Conservation (phyloP, 768 basidiomycete species). For the Pisolithus tinctorius region DNA sequence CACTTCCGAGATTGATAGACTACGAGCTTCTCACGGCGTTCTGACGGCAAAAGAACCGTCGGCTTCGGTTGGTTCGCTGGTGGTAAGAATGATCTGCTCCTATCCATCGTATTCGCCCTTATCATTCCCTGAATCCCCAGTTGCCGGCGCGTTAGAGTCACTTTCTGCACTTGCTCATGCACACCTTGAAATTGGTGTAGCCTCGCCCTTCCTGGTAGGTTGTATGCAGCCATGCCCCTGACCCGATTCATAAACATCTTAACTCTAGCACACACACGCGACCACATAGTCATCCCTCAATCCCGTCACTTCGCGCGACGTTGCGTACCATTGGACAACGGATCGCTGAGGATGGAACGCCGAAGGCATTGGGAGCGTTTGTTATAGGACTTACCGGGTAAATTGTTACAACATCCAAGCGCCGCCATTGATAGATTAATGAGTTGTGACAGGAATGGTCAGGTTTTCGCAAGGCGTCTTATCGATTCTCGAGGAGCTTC, state of each 20-base stretch:
- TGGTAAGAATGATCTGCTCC: constrained; percentile 37
- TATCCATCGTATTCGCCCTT: not conserved
- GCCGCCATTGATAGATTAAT: not conserved
- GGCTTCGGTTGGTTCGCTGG: constrained; percentile 94
- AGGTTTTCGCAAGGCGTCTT: constrained; percentile 73
- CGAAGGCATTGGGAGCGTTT: constrained; percentile 63
- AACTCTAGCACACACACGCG: constrained; percentile 58
- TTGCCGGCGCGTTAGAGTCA: constrained; percentile 80
- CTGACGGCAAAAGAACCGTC: constrained; percentile 66
- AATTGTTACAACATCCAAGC: constrained; percentile 8
- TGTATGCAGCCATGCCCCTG: not conserved
- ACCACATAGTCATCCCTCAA: constrained; percentile 64
- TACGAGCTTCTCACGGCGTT: constrained; percentile 73
- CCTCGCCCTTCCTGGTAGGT: constrained; percentile 76
- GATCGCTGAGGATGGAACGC: constrained; percentile 53
- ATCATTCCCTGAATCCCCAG: constrained; percentile 29
- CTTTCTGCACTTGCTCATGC: constrained; percentile 72
- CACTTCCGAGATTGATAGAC: constrained; percentile 60
- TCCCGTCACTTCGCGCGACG: constrained; percentile 44
- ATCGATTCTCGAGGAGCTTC: constrained; percentile 66
- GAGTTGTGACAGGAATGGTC: constrained; percentile 51
- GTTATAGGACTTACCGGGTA: constrained; percentile 83
- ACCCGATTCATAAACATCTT: not conserved
- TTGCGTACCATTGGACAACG: constrained; percentile 51
- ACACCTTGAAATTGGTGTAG: constrained; percentile 70